These are phyloP conservation scores for Umbellularia californica DNA, from an alignment of 164 flowering plant species.

Conservation along the genomic window DNA sequence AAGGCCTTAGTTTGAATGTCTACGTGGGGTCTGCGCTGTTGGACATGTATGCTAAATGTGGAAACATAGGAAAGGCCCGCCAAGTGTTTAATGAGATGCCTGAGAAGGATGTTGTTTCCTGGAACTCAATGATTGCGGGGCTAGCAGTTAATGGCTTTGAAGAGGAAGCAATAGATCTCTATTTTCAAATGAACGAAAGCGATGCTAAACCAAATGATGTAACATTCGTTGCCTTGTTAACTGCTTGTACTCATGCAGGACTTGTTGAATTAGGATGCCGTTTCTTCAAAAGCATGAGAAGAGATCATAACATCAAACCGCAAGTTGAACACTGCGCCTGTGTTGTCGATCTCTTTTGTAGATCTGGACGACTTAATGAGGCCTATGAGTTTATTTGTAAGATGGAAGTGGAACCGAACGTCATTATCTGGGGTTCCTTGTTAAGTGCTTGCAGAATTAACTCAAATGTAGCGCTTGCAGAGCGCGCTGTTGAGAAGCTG, in stretches of 20 bases:
- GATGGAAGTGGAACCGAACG: constrained; percentile 44
- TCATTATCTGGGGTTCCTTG: constrained; percentile 46
- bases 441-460: constrained; percentile 40
- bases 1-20: constrained; percentile 29
- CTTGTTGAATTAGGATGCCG: constrained; percentile 34
- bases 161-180: constrained; percentile 30
- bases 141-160: constrained; percentile 39
- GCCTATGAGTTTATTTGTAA: constrained; percentile 35
- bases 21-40: constrained; percentile 38
- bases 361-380: constrained; percentile 33
- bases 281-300: constrained; percentile 33
- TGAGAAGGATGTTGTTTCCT: constrained; percentile 35
- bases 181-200: constrained; percentile 24
- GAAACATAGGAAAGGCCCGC: constrained; percentile 35
- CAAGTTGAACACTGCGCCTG: constrained; percentile 45
- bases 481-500: constrained; percentile 27
- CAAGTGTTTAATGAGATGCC: constrained; percentile 31
- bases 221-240: constrained; percentile 44
- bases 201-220: constrained; percentile 34
- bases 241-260: constrained; percentile 49
- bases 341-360: constrained; percentile 45
- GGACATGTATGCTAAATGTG: constrained; percentile 44
- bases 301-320: constrained; percentile 26
- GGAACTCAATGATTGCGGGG: constrained; percentile 50
- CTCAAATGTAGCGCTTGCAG: constrained; percentile 36